These are phyloP conservation scores for Wallacemonas rigidus DNA, from an alignment of 208 protist genomes.

Conservation along the genomic window DNA sequence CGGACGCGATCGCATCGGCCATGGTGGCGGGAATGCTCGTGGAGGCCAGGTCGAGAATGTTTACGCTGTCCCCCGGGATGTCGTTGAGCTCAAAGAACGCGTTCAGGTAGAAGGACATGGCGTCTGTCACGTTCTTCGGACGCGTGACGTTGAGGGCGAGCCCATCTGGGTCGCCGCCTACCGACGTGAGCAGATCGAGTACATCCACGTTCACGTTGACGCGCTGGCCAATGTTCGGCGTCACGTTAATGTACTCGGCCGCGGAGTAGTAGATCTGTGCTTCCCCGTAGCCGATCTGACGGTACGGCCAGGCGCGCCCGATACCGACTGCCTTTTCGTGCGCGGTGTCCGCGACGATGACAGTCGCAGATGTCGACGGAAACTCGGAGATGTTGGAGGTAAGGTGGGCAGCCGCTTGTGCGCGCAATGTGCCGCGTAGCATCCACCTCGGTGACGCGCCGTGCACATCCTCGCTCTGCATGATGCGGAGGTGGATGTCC, in stretches of 20 bases:
- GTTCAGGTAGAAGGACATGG: slow-evolving; percentile 22
- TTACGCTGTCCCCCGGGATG: slow-evolving; percentile 40
- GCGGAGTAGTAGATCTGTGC: slow-evolving; percentile 73
- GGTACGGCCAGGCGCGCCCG: slow-evolving; percentile 85
- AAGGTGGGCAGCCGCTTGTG: slow-evolving; percentile 18
- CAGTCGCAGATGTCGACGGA: slow-evolving; percentile 31
- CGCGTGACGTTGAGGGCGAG: slow-evolving; percentile 29
- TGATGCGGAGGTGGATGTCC: slow-evolving; percentile 25
- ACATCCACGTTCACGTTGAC: slow-evolving; percentile 46
- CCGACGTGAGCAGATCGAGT: background rate
- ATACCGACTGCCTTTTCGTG: slow-evolving; percentile 67
- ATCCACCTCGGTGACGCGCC: slow-evolving; percentile 72
- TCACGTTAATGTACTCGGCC: slow-evolving; percentile 61
- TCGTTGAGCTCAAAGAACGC: slow-evolving; percentile 54
- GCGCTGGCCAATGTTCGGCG: slow-evolving; percentile 60
- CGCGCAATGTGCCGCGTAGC: slow-evolving; percentile 30
- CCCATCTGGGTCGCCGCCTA: background rate
- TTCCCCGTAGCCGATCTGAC: slow-evolving; percentile 79
- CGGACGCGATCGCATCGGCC: slow-evolving; percentile 60
- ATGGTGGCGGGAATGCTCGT: slow-evolving; percentile 44
- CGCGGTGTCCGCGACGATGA: slow-evolving; percentile 77
- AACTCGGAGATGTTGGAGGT: background rate
- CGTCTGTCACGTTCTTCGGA: slow-evolving; percentile 26
- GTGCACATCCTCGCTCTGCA: slow-evolving; percentile 23
- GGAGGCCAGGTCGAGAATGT: slow-evolving; percentile 29